A percentile compares a stretch with the other conserved stretches of the same genome.
phyloP scores from a whole-genome alignment of 306 rosid species.

The Sicyos edulis region DNA sequence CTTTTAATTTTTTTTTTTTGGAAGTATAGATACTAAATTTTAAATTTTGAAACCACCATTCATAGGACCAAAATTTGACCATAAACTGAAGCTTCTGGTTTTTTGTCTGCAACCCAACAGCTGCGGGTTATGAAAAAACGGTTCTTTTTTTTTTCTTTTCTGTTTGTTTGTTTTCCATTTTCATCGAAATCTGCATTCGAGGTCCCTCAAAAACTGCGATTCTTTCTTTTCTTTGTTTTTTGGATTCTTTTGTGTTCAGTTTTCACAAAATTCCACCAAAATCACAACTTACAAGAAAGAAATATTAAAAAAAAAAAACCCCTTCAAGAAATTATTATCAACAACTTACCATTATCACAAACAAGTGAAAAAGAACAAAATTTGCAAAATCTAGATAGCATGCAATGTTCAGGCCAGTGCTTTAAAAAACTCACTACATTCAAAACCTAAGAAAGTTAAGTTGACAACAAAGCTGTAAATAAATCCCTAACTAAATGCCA shows the following conservation, averaged over 20 bases:
- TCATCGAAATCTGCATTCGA: constrained; percentile 18
- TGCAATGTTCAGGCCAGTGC: constrained; percentile 45
- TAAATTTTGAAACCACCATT: no score
- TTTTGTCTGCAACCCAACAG: no score
- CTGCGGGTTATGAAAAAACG: constrained; percentile 26
- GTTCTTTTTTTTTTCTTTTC: not conserved
- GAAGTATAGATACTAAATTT: no score
- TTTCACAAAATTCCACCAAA: no score
- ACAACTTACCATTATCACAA: constrained; percentile 12
- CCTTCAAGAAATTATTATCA: not conserved
- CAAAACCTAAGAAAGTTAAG: not conserved
- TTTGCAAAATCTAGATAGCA: constrained; percentile 24
- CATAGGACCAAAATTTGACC: no score
- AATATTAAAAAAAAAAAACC: no score
- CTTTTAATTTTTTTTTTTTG: no score
- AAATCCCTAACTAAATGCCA: not conserved
- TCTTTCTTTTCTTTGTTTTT: not conserved
- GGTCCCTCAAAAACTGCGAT: constrained; percentile 33
- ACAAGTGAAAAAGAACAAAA: constrained; percentile 25
- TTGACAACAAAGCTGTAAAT: constrained; percentile 11
- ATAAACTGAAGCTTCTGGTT: not conserved
- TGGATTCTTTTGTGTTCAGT: not conserved
- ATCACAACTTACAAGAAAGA: not conserved
- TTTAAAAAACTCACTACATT: constrained; percentile 20
- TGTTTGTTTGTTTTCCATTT: constrained; percentile 27